Evolutionary conservation across 306 rosid genomes (phyloP), one percentile per base, ranked within the genome.

Genomic region (Gastrolobium bilobum): DNA sequence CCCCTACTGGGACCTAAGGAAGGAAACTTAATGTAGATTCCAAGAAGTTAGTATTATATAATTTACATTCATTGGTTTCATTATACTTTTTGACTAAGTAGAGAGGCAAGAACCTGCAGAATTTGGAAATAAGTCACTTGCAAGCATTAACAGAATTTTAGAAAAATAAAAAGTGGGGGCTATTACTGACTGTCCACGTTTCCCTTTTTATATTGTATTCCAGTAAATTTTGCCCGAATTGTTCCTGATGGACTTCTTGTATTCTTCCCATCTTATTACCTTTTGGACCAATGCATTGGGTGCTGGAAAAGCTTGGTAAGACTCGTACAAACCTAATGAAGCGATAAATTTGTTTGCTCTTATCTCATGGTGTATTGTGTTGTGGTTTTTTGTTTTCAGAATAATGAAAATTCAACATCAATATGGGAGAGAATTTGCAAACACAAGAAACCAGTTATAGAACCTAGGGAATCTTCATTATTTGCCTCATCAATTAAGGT

Each of bases 241-340:
- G 97, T 94, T 57, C 99, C 97, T 13, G 97, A 94, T 77, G 99
- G 99, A 61, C 88, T 94, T 83, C 95, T 94, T 60, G 97, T 94
- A 50, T 94, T 92, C 91, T 94, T 94, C 80, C 93, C 98, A 5
- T 94, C 98, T 50, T 94, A 94, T 86, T 94, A 92, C 88, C 87
- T 91, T 75, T 46, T 94, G 93, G 98, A 94, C 79, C 94, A 89
- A 82, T 89, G 93, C 88, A 91, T 89, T 74, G 86, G 54, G 47
- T 88, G 91, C 92, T 94, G 97, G 99, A 92, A 89, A 88, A 88
- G 83, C 67, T 77, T 53, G 86, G 98, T 94, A 89, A 71, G 83
- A 44, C 59, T 74, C 77, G 5, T 56, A 53, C 44, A 51, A 29
- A 57, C 26, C 56, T 64, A 69, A 14, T 77, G 80, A 79, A 81